These are phyloP conservation scores for Penicillium sp. DNA, from an alignment of 2,329 filamentous ascomycete genomes.

Conservation along the genomic window DNA sequence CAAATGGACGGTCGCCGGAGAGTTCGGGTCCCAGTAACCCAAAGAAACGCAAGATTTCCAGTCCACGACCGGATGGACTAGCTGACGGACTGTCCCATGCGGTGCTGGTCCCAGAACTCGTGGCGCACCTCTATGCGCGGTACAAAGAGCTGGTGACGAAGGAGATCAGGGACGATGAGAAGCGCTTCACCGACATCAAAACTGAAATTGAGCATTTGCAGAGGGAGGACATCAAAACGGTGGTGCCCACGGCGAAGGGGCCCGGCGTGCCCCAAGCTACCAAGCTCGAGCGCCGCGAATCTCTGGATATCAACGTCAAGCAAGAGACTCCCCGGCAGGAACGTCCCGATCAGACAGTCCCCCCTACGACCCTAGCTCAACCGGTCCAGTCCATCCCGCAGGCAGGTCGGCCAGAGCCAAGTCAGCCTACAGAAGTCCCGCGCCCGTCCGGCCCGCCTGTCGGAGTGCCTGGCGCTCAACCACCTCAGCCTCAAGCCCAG, in stretches of 20 bases:
- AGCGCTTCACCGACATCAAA: conserved; percentile 64
- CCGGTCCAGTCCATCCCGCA: conserved; percentile 15
- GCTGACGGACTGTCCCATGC: conserved; percentile 68
- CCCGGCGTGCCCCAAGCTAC: conserved; percentile 2
- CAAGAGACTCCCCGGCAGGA: conserved; percentile 22
- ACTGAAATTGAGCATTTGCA: conserved; percentile 72
- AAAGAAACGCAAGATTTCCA: conserved; percentile 75
- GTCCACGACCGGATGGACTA: conserved; percentile 65
- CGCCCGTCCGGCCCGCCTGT: conserved; percentile 4
- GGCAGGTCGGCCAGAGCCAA: conserved; percentile 6
- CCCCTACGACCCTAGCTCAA: conserved; percentile 12
- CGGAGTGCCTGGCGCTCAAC: conserved; percentile 7
- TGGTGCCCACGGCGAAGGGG: conserved; percentile 5
- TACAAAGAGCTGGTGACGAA: conserved; percentile 72
- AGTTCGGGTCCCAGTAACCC: conserved; percentile 52
- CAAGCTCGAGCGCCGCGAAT: conserved; percentile 26
- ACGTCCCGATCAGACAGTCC: conserved; percentile 6
- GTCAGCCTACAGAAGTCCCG: conserved; percentile 8
- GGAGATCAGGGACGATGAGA: conserved; percentile 75
- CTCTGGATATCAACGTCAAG: conserved; percentile 37
- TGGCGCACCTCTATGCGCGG: conserved; percentile 72
- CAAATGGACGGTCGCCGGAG: conserved; percentile 32
- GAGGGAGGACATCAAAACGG: conserved; percentile 58
- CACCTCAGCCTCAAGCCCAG: conserved; percentile 18
- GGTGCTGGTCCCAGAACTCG: conserved; percentile 69